Base-by-base conservation (phyloP, 192 early-diverging fungal species). In the Coemansia sp. region DNA sequence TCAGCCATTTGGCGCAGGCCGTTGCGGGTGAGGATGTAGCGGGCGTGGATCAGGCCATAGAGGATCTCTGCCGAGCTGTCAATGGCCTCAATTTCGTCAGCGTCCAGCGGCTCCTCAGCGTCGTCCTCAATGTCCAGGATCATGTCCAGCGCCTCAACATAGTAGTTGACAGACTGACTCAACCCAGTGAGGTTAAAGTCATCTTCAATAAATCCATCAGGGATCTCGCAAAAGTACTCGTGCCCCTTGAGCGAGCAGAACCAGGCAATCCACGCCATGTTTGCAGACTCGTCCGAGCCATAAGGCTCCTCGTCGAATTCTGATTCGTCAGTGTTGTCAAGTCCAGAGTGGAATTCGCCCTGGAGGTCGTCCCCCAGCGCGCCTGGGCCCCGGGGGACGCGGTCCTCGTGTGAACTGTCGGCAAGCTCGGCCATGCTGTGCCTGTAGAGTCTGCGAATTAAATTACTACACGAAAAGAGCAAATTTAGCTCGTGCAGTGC, bases 141-240 rank as follows among this genome's bases (percentile, higher is more conserved):
- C 87, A 93, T 90, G 71, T 98, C 95, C 14, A 98, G 82, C 3
- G 95, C 93, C 75, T 95, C 93, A 70, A 89, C 85, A 78, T 94
- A 98, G 62, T 90, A 88, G 25, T 90, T 90, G 1, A 97, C 90
- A 14, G 87, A 80, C 16, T 87, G 80, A 69, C 82, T 83, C 17
- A 98, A 85, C 43, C 97, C 97, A n/a, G 92, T 95, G 66, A 98
- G 80, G 76, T 98, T 98, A 80, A 98, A 98, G 65, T 96, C 94
- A 74, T 98, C 97, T 67, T 93, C 90, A 61, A 98, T 94, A 65
- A 88, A 91, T 14, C 89, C 87, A 38, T 90, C 89, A 14, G 86
- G 82, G 6, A 93, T 88, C 68, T 90, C 88, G 53, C 84, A 83
- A 77, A 90, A 93, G 64, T 87, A 92, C 64, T 91, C 89, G 63